Conservation (phyloP, 148 eudicot genomes). For the Vaccinium corymbosum region DNA sequence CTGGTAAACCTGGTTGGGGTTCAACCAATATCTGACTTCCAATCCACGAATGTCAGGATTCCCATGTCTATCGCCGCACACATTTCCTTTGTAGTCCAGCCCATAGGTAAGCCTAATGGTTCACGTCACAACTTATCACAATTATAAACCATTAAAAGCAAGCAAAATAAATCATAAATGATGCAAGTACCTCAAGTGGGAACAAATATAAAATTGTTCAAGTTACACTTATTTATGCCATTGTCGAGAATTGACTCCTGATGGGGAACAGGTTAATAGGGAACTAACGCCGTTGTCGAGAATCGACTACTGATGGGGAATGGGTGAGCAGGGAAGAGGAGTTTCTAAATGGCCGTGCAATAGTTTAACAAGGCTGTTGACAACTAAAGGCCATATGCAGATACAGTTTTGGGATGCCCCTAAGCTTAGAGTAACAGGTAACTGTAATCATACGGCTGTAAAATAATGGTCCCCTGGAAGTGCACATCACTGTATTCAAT, state of each 20-base stretch:
- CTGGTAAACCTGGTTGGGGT: constrained; percentile 91
- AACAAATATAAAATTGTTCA: neutral
- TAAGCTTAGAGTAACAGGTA: neutral
- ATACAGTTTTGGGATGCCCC: neutral
- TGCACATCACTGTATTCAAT: neutral
- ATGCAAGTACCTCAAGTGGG: constrained; percentile 1
- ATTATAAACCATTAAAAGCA: neutral
- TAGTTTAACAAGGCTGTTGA: neutral
- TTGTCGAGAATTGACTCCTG: neutral
- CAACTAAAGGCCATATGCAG: neutral
- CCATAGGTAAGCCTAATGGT: constrained; percentile 74
- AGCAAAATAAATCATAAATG: constrained; percentile 4
- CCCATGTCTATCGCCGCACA: constrained; percentile 81
- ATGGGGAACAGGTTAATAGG: neutral
- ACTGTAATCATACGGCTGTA: neutral
- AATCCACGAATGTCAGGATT: constrained; percentile 68
- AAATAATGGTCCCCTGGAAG: neutral
- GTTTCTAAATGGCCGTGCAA: neutral
- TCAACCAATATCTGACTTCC: constrained; percentile 84
- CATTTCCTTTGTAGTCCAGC: constrained; percentile 90
- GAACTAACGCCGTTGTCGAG: neutral
- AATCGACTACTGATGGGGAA: neutral
- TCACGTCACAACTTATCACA: constrained; percentile 10
- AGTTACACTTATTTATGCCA: neutral
- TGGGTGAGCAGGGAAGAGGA: neutral